Evolutionary conservation across 345 rosid genomes (phyloP).

Genomic region (Erysimum cheiranthoides): DNA sequence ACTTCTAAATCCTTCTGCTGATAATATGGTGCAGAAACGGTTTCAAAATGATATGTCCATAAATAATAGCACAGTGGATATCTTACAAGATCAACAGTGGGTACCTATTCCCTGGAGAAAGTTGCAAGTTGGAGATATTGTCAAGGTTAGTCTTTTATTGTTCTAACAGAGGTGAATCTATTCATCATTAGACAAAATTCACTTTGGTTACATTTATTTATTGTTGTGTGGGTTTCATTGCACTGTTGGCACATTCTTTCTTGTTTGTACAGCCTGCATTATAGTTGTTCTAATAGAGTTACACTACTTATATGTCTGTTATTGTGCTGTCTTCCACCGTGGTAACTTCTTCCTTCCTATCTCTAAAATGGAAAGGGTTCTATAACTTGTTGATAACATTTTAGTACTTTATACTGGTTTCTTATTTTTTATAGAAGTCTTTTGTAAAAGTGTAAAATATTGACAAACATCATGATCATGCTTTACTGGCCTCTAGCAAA

Average conservation of each 20-base stretch:
- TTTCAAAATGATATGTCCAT: slow-evolving; percentile 95
- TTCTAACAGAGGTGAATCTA: slow-evolving; percentile 12
- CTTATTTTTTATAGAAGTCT: background rate
- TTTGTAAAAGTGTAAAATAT: background rate
- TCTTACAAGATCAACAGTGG: slow-evolving; percentile 90
- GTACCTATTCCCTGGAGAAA: slow-evolving; percentile 81
- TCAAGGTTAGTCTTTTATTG: slow-evolving; percentile 66
- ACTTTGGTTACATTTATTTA: background rate
- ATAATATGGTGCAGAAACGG: slow-evolving; percentile 75
- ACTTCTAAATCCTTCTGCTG: slow-evolving; percentile 26
- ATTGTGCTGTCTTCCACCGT: slow-evolving; percentile 22
- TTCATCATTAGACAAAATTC: slow-evolving; percentile 8
- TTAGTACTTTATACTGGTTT: background rate
- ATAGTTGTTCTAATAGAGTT: slow-evolving; percentile 25
- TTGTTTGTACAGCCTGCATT: slow-evolving; percentile 5
- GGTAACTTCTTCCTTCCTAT: slow-evolving; percentile 5
- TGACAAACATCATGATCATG: background rate
- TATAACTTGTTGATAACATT: background rate
- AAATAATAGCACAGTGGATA: slow-evolving; percentile 79
- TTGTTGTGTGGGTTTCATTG: slow-evolving; percentile 17
- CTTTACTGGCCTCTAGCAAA: background rate
- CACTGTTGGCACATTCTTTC: slow-evolving; percentile 8
- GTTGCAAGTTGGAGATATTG: slow-evolving; percentile 97
- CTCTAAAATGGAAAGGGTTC: background rate
- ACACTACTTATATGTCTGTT: slow-evolving; percentile 6